Conservation (phyloP, 257 asterid species). For the Knoxia roxburghii region DNA sequence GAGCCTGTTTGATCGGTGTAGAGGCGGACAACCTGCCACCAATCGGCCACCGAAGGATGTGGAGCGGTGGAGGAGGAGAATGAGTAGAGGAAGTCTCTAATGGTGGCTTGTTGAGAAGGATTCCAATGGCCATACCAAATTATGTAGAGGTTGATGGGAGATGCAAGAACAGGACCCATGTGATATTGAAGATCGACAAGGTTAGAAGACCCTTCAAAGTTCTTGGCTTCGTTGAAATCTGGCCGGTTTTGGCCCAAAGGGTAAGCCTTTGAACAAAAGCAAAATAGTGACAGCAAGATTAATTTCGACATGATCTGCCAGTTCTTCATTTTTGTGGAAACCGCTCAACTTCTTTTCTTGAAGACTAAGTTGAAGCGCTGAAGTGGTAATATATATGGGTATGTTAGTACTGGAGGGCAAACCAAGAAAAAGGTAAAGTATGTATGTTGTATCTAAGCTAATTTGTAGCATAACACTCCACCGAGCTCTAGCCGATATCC, state of each 20-base stretch:
- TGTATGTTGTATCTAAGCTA: too few species aligned
- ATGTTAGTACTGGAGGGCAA: too few species aligned
- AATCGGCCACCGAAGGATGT: constrained; percentile 57
- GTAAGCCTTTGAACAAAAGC: constrained; percentile 18
- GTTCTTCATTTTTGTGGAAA: constrained; percentile 22
- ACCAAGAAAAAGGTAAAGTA: too few species aligned
- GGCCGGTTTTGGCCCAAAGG: constrained; percentile 24
- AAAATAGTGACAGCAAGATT: constrained; percentile 18
- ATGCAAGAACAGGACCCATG: constrained; percentile 76
- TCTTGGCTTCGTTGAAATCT: constrained; percentile 32
- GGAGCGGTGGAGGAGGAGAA: constrained; percentile 42
- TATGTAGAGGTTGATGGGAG: constrained; percentile 51
- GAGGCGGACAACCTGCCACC: constrained; percentile 64
- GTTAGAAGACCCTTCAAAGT: constrained; percentile 69
- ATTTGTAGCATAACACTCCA: too few species aligned
- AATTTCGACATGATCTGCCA: constrained; percentile 12
- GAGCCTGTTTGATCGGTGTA: constrained; percentile 68
- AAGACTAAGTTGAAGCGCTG: background rate
- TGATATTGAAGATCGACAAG: constrained; percentile 66
- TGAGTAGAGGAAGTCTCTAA: constrained; percentile 53
- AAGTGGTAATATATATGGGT: background rate
- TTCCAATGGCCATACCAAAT: constrained; percentile 78
- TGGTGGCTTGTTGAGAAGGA: constrained; percentile 51
- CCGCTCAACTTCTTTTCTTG: background rate
- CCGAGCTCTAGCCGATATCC: too few species aligned